Evolutionary conservation across 352 stramenopile genomes (phyloP), one percentile per base, ranked within the genome.

Genomic region (Globisporangium spinosum): DNA sequence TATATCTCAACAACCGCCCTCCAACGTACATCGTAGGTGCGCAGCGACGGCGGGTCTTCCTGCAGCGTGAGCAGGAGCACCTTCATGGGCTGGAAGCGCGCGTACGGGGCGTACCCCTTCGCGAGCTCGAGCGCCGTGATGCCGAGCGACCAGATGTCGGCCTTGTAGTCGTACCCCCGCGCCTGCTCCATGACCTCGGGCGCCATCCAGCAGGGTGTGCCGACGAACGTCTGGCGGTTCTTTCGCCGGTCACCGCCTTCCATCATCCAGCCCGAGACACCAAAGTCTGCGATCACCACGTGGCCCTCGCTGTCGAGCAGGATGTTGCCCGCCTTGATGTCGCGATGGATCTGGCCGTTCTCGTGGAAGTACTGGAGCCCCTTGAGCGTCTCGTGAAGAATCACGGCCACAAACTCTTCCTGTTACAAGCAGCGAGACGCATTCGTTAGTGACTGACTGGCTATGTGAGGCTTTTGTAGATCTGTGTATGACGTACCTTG

Each of bases 301-400:
- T 98, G 83, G 29, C 97, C 98, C 59, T 97, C 82, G 64, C 89
- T 91, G 73, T 98, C 91, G 53, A 98, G 68, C 23, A 98, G 74
- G 61, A 98, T 98, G 79, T 99, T 99, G n/a, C 97, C 97, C 1
- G 97, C 98, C 83, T 99, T 99, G 70, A 99, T 98, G 82, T 98
- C 92, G 87, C 96, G 83, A 73, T 99, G 97, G 77, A 99, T 99
- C 76, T 99, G 94, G 4, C 96, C 97, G 69, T 99, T 98, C 66
- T 99, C 93, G 74, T 99, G 98, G 75, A 99, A 99, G 80, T 99
- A 99, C 74, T 99, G 91, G 34, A 99, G 82, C 0, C 97, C 98
- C 66, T 98, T 87, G 15, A 99, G 83, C 23, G 97, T 95, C 77
- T 99, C 92, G 71, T 98, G 92, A 17, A 99, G 79, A 62, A 99